phyloP scores from a whole-genome alignment of 805 yeast genomes.

The Starmerella khaoyaiensis region DNA sequence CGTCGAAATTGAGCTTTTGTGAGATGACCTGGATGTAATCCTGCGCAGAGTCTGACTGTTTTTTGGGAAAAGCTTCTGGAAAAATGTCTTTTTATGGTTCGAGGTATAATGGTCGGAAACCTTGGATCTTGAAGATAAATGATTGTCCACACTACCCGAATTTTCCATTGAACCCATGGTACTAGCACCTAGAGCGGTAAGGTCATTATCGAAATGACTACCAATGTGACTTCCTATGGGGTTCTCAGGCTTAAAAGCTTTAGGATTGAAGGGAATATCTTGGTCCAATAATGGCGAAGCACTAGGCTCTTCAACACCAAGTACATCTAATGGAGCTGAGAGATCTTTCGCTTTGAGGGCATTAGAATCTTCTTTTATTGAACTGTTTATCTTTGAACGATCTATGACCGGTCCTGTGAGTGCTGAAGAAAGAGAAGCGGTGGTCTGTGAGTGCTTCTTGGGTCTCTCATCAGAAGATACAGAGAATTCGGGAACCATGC shows the following conservation, averaged over 20 bases:
- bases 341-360: too few relatives aligned
- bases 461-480: background rate
- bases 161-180: too few relatives aligned
- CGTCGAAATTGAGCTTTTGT: conserved; percentile 5
- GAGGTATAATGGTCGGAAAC: too few relatives aligned
- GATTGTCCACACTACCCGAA: too few relatives aligned
- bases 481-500: conserved; percentile 5
- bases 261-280: conserved; percentile 22
- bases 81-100: conserved; percentile 8
- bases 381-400: too few relatives aligned
- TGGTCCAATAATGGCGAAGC: conserved; percentile 19
- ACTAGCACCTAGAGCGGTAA: background rate
- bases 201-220: conserved; percentile 13
- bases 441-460: background rate
- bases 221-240: conserved; percentile 15
- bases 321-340: too few relatives aligned
- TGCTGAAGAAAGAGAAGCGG: conserved; percentile 9
- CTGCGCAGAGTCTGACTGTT: conserved; percentile 14
- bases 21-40: conserved; percentile 7
- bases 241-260: conserved; percentile 10
- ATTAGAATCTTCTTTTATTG: too few relatives aligned
- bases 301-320: too few relatives aligned
- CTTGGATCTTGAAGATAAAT: too few relatives aligned
- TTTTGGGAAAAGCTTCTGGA: conserved; percentile 18
- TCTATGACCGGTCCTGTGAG: conserved; percentile 12